A percentile compares a stretch with the other conserved stretches of the same genome.
These are phyloP conservation scores for Plasmopara halstedii DNA, from an alignment of 352 stramenopile species.

Conservation along the genomic window DNA sequence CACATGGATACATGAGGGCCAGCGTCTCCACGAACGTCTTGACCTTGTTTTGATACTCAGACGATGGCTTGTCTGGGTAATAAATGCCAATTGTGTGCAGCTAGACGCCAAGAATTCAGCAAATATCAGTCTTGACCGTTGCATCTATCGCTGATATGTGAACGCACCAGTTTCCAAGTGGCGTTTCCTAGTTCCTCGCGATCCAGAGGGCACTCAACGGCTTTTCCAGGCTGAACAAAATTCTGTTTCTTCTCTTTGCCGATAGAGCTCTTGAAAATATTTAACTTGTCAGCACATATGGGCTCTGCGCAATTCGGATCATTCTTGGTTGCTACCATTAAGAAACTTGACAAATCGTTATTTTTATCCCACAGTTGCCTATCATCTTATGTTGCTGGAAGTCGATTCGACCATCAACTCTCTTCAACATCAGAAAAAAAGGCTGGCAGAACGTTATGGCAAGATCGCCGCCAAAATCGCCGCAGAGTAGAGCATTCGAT, in stretches of 20 bases:
- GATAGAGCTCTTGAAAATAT: slow-evolving; percentile 75
- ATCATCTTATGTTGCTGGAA: neutral
- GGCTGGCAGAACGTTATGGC: slow-evolving; percentile 4
- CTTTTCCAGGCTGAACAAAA: slow-evolving; percentile 6
- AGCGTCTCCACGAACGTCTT: slow-evolving; percentile 88
- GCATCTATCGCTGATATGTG: neutral
- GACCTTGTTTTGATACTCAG: slow-evolving; percentile 86
- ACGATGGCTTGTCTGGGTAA: slow-evolving; percentile 92
- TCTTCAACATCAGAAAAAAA: slow-evolving; percentile 16
- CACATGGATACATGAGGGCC: slow-evolving; percentile 89
- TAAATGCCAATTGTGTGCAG: slow-evolving; percentile 93
- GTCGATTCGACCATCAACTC: neutral
- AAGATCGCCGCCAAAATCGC: slow-evolving; percentile 35
- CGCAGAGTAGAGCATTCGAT: slow-evolving; percentile 18
- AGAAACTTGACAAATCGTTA: neutral
- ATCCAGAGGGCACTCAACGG: slow-evolving; percentile 72
- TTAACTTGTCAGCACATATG: slow-evolving; percentile 79
- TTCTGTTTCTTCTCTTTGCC: slow-evolving; percentile 27
- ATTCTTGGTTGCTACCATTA: slow-evolving; percentile 37
- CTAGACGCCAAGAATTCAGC: slow-evolving; percentile 19
- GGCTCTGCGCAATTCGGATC: slow-evolving; percentile 83
- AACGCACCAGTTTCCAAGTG: slow-evolving; percentile 81
- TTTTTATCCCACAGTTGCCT: no score
- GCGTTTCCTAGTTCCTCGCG: slow-evolving; percentile 80
- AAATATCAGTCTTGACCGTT: neutral